Percentiles rank a stretch among this genome's conserved stretches.
These are phyloP conservation scores for Canariomyces notabilis DNA, from an alignment of 2,329 filamentous ascomycete species.

Conservation along the genomic window DNA sequence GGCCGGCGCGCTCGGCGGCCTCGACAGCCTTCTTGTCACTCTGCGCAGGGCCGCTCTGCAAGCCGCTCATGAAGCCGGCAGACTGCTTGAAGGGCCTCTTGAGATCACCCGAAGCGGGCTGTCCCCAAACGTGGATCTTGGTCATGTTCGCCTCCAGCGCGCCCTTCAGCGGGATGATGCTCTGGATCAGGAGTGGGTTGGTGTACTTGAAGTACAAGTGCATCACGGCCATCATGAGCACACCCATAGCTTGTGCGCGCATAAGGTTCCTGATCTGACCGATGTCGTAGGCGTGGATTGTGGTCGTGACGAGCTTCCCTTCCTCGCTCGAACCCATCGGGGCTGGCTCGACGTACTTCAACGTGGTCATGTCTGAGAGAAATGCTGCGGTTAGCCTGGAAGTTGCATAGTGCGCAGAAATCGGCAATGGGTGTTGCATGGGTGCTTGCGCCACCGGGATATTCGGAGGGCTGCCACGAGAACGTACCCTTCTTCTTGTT, in stretches of 20 bases:
- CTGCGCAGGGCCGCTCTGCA: conserved; percentile 70
- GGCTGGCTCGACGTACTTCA: conserved; percentile 97
- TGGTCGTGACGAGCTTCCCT: conserved; percentile 93
- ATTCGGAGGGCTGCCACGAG: not conserved
- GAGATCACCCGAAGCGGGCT: conserved; percentile 82
- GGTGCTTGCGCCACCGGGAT: not conserved
- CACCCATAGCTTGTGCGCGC: conserved; percentile 89
- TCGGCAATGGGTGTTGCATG: not conserved
- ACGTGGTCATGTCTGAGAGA: conserved; percentile 77
- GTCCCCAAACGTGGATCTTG: conserved; percentile 89
- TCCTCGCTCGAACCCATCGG: conserved; percentile 91
- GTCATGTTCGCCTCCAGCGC: conserved; percentile 92
- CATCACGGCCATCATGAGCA: conserved; percentile 98
- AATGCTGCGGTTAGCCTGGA: not conserved
- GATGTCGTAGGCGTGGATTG: conserved; percentile 90
- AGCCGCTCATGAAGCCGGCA: conserved; percentile 75
- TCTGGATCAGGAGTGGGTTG: conserved; percentile 97
- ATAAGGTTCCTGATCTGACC: conserved; percentile 78
- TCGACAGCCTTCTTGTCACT: conserved; percentile 89
- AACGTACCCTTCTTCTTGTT: conserved; percentile 92
- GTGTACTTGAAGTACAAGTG: conserved; percentile 99
- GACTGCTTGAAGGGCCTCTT: conserved; percentile 92
- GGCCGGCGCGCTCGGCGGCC: conserved; percentile 69
- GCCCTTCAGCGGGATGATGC: conserved; percentile 94
- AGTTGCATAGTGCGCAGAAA: not conserved